Evolutionary conservation across 176 grass and related monocot species (phyloP), one percentile per base, ranked within the genome.

Genomic region (Thinopyrum elongatum): DNA sequence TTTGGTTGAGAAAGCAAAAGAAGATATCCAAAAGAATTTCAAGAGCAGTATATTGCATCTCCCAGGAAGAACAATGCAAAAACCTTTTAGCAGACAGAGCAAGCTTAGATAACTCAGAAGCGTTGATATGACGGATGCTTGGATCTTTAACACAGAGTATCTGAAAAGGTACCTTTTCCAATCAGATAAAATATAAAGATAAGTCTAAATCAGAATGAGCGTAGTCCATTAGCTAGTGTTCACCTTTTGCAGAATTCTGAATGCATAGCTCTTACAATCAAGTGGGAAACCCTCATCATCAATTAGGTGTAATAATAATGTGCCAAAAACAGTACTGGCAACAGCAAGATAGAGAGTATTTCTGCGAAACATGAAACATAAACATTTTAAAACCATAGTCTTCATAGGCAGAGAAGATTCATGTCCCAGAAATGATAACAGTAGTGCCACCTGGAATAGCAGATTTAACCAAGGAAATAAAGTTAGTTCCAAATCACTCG

Each of bases 201-300:
- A 88, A 16, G 21, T 25, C 10, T 88, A 65, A 80, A 90, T 68
- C 61, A 77, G 71, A 16, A 90, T 30, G 61, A n/a, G 63, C 42
- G 44, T 12, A 84, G 83, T 70, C 15, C 22, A 22, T 65, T 58
- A 65, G 46, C 55, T 58, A 57, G 46, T 36, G 41, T 77, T 77
- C 64, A 98, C 92, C 93, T 92, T 94, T 82, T 65, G 87, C 70
- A 94, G 67, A 86, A 98, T 91, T 44, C 27, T 89, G 77, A 98
- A 78, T 80, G 85, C 70, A 26, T 87, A 10, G 49, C 70, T 86
- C 65, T 92, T 94, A 84, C 80, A 85, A 51, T 80, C 76, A 74
- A 92, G 80, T 80, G 86, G 78, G 51, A 91, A 44, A 79, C 77
- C 74, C 26, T 73, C 61, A 85, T 82, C 82, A 70, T 88, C 84